Evolutionary conservation across 495 filamentous ascomycete species (phyloP).

Genomic region (Penicilliopsis zonata): DNA sequence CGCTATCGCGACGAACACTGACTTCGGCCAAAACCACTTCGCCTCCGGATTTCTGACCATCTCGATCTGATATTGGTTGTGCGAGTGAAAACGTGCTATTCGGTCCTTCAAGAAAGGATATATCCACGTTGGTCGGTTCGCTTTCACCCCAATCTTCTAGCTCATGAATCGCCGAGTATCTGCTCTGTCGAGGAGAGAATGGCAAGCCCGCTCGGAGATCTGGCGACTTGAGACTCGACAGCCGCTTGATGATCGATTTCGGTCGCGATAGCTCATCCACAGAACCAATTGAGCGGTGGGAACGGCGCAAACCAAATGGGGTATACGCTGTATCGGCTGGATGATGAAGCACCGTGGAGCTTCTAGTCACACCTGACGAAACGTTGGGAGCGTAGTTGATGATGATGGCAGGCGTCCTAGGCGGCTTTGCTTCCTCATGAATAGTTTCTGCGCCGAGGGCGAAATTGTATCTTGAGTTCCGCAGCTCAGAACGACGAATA

Average conservation of each 20-base stretch:
- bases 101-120: conserved; percentile 9
- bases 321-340: background rate
- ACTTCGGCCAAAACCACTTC: conserved; percentile 1
- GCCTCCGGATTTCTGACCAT: background rate
- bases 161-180: conserved; percentile 4
- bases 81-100: background rate
- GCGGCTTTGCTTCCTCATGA: no score
- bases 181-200: background rate
- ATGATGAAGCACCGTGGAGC: no score
- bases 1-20: background rate
- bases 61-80: background rate
- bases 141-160: conserved; percentile 6
- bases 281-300: background rate
- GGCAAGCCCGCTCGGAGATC: conserved; percentile 2
- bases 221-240: conserved; percentile 2
- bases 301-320: background rate
- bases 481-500: no score
- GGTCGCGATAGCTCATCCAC: conserved; percentile 1
- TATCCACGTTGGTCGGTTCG: conserved; percentile 7
- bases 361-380: no score
- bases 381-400: no score
- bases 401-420: no score
- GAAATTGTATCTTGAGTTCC: no score
- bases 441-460: no score
- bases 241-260: conserved; percentile 4